Base-by-base conservation (phyloP, 2,329 filamentous ascomycete species). In the Malbranchea cinnamomea region DNA sequence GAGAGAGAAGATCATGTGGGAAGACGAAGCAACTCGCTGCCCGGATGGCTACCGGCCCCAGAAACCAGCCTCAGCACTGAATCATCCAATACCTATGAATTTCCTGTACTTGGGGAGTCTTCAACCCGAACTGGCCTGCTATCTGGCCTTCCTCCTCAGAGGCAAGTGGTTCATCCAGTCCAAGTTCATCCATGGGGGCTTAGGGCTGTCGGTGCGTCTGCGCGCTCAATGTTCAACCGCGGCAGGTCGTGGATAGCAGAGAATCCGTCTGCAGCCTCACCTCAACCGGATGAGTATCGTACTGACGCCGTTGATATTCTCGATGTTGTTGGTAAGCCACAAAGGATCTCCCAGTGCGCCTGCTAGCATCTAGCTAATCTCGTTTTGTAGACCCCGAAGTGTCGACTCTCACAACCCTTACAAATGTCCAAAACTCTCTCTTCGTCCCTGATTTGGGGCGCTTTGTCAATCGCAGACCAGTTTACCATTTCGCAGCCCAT, bases 371-470 rank as follows among this genome's bases (percentile, higher is more conserved):
- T 19, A 21, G 35, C 26, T 27, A 6, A 41, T 36, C 20, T 42
- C 31, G 13, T 17, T 35, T 40, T 53, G 4, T 39, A 84, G 82
- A 91, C 44, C 81, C 82, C 23, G 80, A 91, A 56, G 74, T 92
- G 3, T 73, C 80, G 20, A 82, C 82, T 0, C 59, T 92, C 3
- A 82, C 80, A 0, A 87, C 81, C 9, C 67, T 91, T 6, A 91
- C 80, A 24, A 92, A 92, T 45, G 75, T 92, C 12, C 82, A 91
- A 46, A 92, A 92, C 49, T 89, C 82, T 0, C 69, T 92, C 6
- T 91, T 91, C 53, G 61, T 91, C 2, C 83, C 83, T 0, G 76
- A 84, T 40, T 62, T 91, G n/a, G 82, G 82, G 23, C 61, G 65
- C 35, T 73, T 72, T 42, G 43, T 91, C 28, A 89, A 91, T 45